Base-by-base conservation (phyloP, 306 rosid species). In the Malus sieversii region DNA sequence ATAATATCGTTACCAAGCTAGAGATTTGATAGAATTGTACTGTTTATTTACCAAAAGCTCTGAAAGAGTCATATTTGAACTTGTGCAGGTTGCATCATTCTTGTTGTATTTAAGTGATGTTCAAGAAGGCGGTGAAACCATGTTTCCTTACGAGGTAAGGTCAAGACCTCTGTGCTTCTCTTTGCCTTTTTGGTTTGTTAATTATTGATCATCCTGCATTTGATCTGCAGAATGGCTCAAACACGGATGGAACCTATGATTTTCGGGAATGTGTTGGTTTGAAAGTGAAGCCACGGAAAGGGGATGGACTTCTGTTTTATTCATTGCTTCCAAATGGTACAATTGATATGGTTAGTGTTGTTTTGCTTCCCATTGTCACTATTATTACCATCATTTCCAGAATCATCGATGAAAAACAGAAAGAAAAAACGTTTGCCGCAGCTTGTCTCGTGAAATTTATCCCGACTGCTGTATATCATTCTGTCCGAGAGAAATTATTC, bases 291-390 rank as follows among this genome's bases (percentile, higher is more conserved):
- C 97, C 99, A 19, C 93, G 84, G 70, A 87, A 72, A 86, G 99
- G 98, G 63, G 98, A 92, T 65, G 99, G 96, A 25, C 88, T 96
- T 86, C 88, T 96, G 64, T 96, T 92, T 84, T 90, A 92, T 81
- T 89, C 98, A 3, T 32, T 90, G 82, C 78, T 84, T 44, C 91
- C 90, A 38, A 92, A 96, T 61, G 91, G 89, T 59, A 86, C 98
- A 79, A 85, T 90, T 70, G 98, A 96, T 82, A 85, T 48, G 93
- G 96, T 92, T 67, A 89, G 97, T 90, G 30, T 70, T 30, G 27
- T 13, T 58, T 22, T 23, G 70, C 65, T 78, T 77, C 40, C 74
- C 60, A 40, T 61, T 57, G 20, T 66, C 38, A 25, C 60, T 23
- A 12, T 71, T 72, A 13, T 27, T 6, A 57, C 11, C 8, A 58